Base-by-base conservation (phyloP, 768 basidiomycete genomes). In the Plicaturopsis crispa region DNA sequence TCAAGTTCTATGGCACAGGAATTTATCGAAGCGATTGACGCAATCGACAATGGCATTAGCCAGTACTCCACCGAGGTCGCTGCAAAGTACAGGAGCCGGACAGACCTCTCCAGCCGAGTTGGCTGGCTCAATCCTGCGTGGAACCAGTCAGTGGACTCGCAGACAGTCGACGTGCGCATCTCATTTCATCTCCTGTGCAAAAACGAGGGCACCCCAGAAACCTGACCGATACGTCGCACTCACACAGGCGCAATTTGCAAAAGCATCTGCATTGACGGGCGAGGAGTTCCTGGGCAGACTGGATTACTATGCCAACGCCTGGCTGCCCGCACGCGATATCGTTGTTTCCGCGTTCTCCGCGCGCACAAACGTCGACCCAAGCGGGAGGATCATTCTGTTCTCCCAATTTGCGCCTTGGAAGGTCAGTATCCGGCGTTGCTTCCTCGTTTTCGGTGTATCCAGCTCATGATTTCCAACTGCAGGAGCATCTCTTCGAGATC, bases 1-100 rank as follows among this genome's bases (percentile, higher is more conserved):
- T 47, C 31, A 47, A 24, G 14, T 17, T 16, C 13, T 31, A 35
- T 12, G 23, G 10, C 19, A 10, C 42, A 91, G 80, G 88, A 92
- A 55, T 91, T 94, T 52, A 84, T 99, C 32, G 94, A 99, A 62
- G 86, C 83, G 7, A 79, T 97, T 45, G 93, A 96, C 59, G 94
- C 75, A 4, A 83, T 92, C 55, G 94, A 99, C 66, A 99, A 99
- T 54, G 94, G 94, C 13, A 75, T 99, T 47, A 72, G 79, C 2
- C 86, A 89, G 52, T 92, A 87, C 58, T 67, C 79, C 3, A 59
- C 66, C 3, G 78, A 80, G 36, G 55, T 83, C 39, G 65, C 73
- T 44, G 74, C 84, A 6, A 71, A 65, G 41, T 99, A 98, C 63
- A 72, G 73, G 46, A 79, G 65, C 46, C 67, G 78, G 33, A 94